These are phyloP conservation scores for Vigna nakashimae DNA, from an alignment of 306 rosid species.

Conservation along the genomic window DNA sequence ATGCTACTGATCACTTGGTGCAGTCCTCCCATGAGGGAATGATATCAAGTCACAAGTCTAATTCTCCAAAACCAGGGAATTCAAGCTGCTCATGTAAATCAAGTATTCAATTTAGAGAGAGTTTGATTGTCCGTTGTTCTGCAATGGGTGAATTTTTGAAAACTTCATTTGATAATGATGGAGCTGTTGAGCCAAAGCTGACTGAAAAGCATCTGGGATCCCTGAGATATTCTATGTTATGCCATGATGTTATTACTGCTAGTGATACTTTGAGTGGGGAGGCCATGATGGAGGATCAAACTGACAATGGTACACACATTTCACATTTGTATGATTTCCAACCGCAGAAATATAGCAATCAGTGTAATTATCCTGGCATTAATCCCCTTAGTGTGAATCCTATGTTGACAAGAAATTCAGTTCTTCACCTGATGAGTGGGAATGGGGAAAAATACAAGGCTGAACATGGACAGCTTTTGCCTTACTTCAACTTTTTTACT, in stretches of 20 bases:
- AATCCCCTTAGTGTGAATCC: conserved; percentile 86
- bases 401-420: conserved; percentile 67
- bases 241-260: conserved; percentile 44
- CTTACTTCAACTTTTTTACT: conserved; percentile 75
- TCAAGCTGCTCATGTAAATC: conserved; percentile 49
- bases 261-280: conserved; percentile 47
- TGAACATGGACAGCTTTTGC: conserved; percentile 49
- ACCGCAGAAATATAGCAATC: conserved; percentile 50
- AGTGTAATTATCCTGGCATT: conserved; percentile 56
- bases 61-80: conserved; percentile 49
- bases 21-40: conserved; percentile 48
- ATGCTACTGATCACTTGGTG: conserved; percentile 39
- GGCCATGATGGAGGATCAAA: conserved; percentile 48
- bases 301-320: conserved; percentile 41
- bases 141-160: conserved; percentile 40
- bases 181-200: conserved; percentile 42
- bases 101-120: conserved; percentile 44
- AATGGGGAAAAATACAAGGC: conserved; percentile 50
- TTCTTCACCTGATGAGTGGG: conserved; percentile 51
- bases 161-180: conserved; percentile 43
- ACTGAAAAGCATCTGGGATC: conserved; percentile 47
- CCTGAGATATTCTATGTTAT: conserved; percentile 47
- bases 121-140: conserved; percentile 41
- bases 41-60: conserved; percentile 46
- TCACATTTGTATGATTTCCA: conserved; percentile 50